Conservation (phyloP, 306 rosid species). For the Hippophae rhamnoides region DNA sequence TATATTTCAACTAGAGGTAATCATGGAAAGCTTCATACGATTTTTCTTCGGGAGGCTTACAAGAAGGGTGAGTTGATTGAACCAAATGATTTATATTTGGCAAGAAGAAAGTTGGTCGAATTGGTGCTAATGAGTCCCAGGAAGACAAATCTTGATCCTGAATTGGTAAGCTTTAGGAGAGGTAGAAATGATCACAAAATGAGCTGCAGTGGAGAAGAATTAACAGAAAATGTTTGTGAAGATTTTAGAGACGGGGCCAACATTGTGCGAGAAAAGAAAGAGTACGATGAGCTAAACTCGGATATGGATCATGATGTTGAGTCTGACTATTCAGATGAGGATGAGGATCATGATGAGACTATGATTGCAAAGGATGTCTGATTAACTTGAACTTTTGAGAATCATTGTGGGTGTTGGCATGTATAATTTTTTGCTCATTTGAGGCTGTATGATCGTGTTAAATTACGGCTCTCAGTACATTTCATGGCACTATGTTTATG, state of each 20-base stretch:
- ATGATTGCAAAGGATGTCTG: constrained; percentile 19
- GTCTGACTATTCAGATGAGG: constrained; percentile 32
- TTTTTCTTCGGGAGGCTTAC: constrained; percentile 78
- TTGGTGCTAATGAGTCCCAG: constrained; percentile 65
- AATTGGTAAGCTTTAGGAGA: constrained; percentile 52
- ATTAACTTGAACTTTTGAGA: constrained; percentile 2
- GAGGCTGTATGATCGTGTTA: constrained; percentile 1
- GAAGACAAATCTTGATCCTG: constrained; percentile 55
- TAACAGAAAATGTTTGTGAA: constrained; percentile 30
- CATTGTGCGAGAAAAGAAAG: constrained; percentile 17
- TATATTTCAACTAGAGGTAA: constrained; percentile 83
- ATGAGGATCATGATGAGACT: constrained; percentile 23
- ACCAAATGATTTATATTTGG: constrained; percentile 74
- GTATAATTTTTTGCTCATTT: constrained; percentile 1
- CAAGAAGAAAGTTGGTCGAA: constrained; percentile 63
- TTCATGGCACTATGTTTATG: too few relatives aligned
- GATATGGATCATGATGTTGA: constrained; percentile 35
- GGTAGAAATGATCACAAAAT: constrained; percentile 48
- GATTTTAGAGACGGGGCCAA: constrained; percentile 22
- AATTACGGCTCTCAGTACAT: too few relatives aligned
- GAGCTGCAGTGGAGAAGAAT: constrained; percentile 29
- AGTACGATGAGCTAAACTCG: constrained; percentile 24
- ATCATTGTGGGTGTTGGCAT: neutral
- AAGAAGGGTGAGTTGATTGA: constrained; percentile 63
- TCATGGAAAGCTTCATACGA: constrained; percentile 87